Evolutionary conservation across 495 filamentous ascomycete genomes (phyloP).

Genomic region (Daldinia decipiens): DNA sequence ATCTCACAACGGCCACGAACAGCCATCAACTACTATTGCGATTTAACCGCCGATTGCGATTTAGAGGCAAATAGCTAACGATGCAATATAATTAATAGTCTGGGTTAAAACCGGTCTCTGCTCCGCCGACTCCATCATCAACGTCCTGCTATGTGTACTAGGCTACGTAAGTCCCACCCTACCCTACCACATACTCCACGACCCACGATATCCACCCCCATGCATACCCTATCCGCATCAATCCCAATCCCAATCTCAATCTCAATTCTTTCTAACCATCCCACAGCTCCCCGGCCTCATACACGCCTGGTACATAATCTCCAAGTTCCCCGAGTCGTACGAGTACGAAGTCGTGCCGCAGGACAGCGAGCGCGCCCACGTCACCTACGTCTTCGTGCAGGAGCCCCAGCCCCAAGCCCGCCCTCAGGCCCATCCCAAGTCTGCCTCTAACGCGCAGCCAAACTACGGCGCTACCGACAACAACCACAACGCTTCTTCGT

Average conservation of each 20-base stretch:
- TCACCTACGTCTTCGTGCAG: constrained; percentile 77
- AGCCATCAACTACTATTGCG: constrained; percentile 15
- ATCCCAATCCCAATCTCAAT: background rate
- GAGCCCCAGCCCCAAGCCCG: constrained; percentile 39
- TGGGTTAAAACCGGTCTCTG: constrained; percentile 97
- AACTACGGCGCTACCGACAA: constrained; percentile 53
- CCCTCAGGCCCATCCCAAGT: constrained; percentile 33
- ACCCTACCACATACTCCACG: background rate
- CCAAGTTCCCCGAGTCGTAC: constrained; percentile 81
- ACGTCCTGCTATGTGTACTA: constrained; percentile 88
- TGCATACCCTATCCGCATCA: background rate
- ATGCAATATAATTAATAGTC: constrained; percentile 62
- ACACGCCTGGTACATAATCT: constrained; percentile 98
- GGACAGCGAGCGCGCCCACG: constrained; percentile 63
- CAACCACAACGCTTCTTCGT: constrained; percentile 42
- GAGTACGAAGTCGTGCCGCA: constrained; percentile 69
- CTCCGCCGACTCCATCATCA: constrained; percentile 92
- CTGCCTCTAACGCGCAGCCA: constrained; percentile 49
- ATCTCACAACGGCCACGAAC: constrained; percentile 11
- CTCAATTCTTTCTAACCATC: constrained; percentile 16
- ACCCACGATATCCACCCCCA: background rate
- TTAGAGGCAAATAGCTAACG: background rate
- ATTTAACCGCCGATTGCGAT: constrained; percentile 5
- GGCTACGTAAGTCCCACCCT: constrained; percentile 67
- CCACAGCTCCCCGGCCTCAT: constrained; percentile 83